A percentile compares a stretch with the other conserved stretches of the same genome.
Evolutionary conservation across 371 early-diverging fungal species (phyloP).

Genomic region (Scutellospora calospora): DNA sequence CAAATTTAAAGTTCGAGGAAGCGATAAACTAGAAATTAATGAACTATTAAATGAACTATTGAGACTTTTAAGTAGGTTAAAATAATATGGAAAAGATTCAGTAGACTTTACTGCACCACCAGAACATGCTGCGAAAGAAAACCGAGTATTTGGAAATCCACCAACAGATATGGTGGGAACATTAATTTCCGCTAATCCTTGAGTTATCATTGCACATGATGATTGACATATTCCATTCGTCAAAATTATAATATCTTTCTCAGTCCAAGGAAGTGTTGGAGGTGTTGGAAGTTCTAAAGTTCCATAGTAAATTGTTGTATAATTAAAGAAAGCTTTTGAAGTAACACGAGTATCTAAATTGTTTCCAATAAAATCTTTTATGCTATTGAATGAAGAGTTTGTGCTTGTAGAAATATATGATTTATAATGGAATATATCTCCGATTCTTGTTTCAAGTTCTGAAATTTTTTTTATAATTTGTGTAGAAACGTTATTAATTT

Average conservation of each 20-base stretch:
- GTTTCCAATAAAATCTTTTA: neutral
- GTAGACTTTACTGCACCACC: neutral
- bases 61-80: no score
- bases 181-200: neutral
- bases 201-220: neutral
- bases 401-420: neutral
- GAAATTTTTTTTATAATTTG: neutral
- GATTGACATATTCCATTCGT: constrained; percentile 3
- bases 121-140: neutral
- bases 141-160: neutral
- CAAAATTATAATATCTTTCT: neutral
- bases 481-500: neutral
- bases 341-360: neutral
- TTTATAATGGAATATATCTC: neutral
- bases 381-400: neutral
- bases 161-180: neutral
- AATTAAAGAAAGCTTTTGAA: neutral
- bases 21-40: no score
- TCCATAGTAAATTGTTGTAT: neutral
- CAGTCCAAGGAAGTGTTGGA: neutral
- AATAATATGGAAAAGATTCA: no score
- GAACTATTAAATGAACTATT: no score
- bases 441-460: neutral
- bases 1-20: neutral
- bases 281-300: no score